Evolutionary conservation across 2,329 filamentous ascomycete genomes (phyloP).

Genomic region (Ophiostoma triangulosporum): DNA sequence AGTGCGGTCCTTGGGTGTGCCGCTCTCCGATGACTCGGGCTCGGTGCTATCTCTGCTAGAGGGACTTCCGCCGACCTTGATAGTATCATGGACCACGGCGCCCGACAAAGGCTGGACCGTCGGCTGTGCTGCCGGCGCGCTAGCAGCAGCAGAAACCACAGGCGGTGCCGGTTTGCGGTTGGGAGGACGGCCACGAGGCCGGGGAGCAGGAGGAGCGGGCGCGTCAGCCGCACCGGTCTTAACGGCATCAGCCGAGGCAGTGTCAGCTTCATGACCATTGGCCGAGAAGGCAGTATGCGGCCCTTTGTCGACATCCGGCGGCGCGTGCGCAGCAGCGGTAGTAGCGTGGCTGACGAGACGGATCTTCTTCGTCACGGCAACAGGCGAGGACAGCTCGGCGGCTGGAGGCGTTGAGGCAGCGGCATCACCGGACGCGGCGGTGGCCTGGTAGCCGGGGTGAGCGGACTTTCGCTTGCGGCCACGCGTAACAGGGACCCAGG

Average conservation of each 20-base stretch:
- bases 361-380: conserved; percentile 23
- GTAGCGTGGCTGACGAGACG: conserved; percentile 17
- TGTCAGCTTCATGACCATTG: neutral
- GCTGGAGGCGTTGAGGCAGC: conserved; percentile 18
- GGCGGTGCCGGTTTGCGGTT: neutral
- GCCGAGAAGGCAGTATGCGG: neutral
- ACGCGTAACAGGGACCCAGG: conserved; percentile 14
- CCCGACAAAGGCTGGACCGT: conserved; percentile 22
- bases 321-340: neutral
- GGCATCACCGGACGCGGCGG: conserved; percentile 11
- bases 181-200: conserved; percentile 6
- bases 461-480: conserved; percentile 19
- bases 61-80: conserved; percentile 37
- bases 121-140: neutral
- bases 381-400: conserved; percentile 15
- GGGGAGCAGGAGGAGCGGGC: neutral
- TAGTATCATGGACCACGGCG: conserved; percentile 43
- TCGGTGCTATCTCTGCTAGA: conserved; percentile 19
- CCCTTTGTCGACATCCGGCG: neutral
- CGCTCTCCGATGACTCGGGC: conserved; percentile 16
- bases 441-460: neutral
- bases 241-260: neutral
- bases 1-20: conserved; percentile 6
- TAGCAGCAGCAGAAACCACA: neutral
- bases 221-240: neutral